phyloP scores from a whole-genome alignment of 2,329 filamentous ascomycete genomes.

The Trichoderma cornu-damae region DNA sequence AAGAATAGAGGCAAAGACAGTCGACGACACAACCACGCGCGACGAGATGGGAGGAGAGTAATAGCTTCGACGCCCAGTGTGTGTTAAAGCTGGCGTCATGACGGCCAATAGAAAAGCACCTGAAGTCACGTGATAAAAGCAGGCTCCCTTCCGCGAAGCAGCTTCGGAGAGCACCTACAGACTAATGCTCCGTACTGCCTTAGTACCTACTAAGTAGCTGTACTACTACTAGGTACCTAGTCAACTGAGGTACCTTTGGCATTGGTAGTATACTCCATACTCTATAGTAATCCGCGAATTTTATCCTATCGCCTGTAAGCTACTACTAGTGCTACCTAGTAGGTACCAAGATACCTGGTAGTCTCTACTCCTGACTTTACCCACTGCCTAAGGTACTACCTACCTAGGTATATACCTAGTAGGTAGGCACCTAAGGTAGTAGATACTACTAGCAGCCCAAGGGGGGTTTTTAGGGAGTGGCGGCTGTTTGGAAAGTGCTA shows the following conservation, averaged over 20 bases:
- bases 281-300: too few relatives aligned
- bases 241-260: too few relatives aligned
- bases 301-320: too few relatives aligned
- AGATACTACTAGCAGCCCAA: too few relatives aligned
- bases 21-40: slow-evolving; percentile 6
- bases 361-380: too few relatives aligned
- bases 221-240: too few relatives aligned
- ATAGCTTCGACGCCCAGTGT: slow-evolving; percentile 10
- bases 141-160: not conserved
- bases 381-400: too few relatives aligned
- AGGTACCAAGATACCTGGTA: not conserved
- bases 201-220: not conserved
- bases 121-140: not conserved
- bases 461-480: too few relatives aligned
- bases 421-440: too few relatives aligned
- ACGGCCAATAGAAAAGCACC: slow-evolving; percentile 12
- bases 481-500: too few relatives aligned
- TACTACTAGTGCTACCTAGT: not conserved
- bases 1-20: not conserved
- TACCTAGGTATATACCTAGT: too few relatives aligned
- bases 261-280: too few relatives aligned
- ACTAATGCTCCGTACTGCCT: not conserved
- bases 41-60: slow-evolving; percentile 13
- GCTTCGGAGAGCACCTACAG: slow-evolving; percentile 17
- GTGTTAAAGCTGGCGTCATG: slow-evolving; percentile 17